Evolutionary conservation across 371 early-diverging fungal species (phyloP).

Genomic region (Circinella umbellata): DNA sequence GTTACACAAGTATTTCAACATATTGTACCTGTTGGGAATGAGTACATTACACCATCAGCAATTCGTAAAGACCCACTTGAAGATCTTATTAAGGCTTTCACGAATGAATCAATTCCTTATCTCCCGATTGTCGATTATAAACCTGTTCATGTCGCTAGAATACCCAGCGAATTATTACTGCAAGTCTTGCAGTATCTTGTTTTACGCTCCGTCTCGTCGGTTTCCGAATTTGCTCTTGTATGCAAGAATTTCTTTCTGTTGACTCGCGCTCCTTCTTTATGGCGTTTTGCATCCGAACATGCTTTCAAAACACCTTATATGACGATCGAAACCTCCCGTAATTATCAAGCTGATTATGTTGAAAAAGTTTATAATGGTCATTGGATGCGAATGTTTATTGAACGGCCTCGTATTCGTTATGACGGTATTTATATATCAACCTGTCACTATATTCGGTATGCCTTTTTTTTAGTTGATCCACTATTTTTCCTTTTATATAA

Average conservation of each 20-base stretch:
- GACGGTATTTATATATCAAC: constrained; percentile 76
- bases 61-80: constrained; percentile 32
- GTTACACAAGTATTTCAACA: constrained; percentile 33
- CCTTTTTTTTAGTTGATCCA: neutral
- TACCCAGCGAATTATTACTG: constrained; percentile 50
- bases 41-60: constrained; percentile 37
- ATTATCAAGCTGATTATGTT: constrained; percentile 28
- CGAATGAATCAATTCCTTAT: constrained; percentile 25
- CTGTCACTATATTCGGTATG: constrained; percentile 62
- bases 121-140: constrained; percentile 44
- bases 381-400: constrained; percentile 62
- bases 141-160: constrained; percentile 40
- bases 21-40: constrained; percentile 42
- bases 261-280: constrained; percentile 53
- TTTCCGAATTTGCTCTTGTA: constrained; percentile 54
- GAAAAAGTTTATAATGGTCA: constrained; percentile 34
- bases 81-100: constrained; percentile 33
- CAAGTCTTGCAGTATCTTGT: constrained; percentile 41
- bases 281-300: constrained; percentile 61
- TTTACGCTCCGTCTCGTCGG: constrained; percentile 47
- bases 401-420: constrained; percentile 66
- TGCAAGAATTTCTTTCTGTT: constrained; percentile 61
- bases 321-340: constrained; percentile 27
- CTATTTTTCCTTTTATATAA: neutral
- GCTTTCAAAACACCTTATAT: constrained; percentile 43